These are phyloP conservation scores for Chalaropsis ovoidea DNA, from an alignment of 2,329 filamentous ascomycete species.

Conservation along the genomic window DNA sequence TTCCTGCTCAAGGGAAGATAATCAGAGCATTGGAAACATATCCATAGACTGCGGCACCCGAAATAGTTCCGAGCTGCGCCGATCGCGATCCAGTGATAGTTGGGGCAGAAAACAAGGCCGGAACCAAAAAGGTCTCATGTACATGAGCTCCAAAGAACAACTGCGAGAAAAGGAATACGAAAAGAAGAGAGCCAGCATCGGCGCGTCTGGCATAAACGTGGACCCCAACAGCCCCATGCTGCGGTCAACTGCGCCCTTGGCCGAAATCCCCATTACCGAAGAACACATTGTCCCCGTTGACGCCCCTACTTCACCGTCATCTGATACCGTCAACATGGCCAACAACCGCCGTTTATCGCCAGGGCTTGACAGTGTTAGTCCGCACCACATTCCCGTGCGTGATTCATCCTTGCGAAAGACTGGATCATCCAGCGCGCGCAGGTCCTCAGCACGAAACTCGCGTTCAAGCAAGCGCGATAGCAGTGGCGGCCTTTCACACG, in stretches of 20 bases:
- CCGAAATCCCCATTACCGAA: conserved; percentile 47
- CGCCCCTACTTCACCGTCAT: conserved; percentile 21
- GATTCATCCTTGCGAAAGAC: conserved; percentile 59
- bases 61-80: conserved; percentile 41
- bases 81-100: conserved; percentile 49
- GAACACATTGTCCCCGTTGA: conserved; percentile 37
- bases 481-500: conserved; percentile 28
- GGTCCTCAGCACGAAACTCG: conserved; percentile 42
- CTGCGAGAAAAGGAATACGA: conserved; percentile 54
- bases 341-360: conserved; percentile 28
- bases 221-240: conserved; percentile 35
- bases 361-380: conserved; percentile 32
- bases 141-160: conserved; percentile 62
- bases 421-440: conserved; percentile 40
- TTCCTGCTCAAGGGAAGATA: conserved; percentile 45
- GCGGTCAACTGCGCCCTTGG: conserved; percentile 30
- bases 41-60: conserved; percentile 50
- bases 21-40: conserved; percentile 53
- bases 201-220: conserved; percentile 33
- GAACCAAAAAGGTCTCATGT: conserved; percentile 52
- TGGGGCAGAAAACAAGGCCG: conserved; percentile 50
- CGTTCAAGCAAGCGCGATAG: conserved; percentile 41
- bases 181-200: conserved; percentile 45
- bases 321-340: neutral
- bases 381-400: conserved; percentile 51